Conservation (phyloP, 345 rosid species). For the Citrus cavaleriei region DNA sequence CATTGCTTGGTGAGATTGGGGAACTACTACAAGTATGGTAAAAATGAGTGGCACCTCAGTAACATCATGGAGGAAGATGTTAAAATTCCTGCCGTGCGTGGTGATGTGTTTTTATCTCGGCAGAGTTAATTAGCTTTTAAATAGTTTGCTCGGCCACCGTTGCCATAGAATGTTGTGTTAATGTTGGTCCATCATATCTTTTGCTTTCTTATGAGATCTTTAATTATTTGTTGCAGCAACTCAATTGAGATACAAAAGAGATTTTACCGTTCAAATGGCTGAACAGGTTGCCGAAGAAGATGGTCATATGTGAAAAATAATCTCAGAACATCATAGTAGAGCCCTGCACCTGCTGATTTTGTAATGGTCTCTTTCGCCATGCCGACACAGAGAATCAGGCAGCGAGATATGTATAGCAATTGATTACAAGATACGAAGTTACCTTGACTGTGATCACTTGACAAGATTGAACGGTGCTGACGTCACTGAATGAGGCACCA, state of each 20-base stretch:
- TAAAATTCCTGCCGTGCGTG: background rate
- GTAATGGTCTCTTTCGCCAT: background rate
- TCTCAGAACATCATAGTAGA: background rate
- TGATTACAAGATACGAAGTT: slow-evolving; percentile 4
- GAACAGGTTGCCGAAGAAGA: slow-evolving; percentile 10
- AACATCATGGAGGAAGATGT: background rate
- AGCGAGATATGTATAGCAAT: slow-evolving; percentile 16
- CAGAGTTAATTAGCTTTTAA: background rate
- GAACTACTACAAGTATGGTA: background rate
- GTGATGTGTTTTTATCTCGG: background rate
- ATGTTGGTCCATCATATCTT: background rate
- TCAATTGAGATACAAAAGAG: slow-evolving; percentile 21
- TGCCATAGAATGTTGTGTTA: background rate
- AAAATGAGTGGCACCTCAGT: background rate
- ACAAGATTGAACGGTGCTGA: slow-evolving; percentile 17
- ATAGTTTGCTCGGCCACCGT: background rate
- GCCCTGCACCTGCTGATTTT: slow-evolving; percentile 10
- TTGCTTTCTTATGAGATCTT: background rate
- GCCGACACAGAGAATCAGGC: background rate
- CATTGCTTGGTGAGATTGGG: background rate
- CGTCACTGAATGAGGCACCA: slow-evolving; percentile 21
- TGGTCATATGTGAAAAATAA: background rate
- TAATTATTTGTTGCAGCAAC: slow-evolving; percentile 26
- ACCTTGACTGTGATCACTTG: slow-evolving; percentile 14
- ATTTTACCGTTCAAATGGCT: slow-evolving; percentile 3